Evolutionary conservation across 345 rosid species (phyloP).

Genomic region (Physaria fendleri): DNA sequence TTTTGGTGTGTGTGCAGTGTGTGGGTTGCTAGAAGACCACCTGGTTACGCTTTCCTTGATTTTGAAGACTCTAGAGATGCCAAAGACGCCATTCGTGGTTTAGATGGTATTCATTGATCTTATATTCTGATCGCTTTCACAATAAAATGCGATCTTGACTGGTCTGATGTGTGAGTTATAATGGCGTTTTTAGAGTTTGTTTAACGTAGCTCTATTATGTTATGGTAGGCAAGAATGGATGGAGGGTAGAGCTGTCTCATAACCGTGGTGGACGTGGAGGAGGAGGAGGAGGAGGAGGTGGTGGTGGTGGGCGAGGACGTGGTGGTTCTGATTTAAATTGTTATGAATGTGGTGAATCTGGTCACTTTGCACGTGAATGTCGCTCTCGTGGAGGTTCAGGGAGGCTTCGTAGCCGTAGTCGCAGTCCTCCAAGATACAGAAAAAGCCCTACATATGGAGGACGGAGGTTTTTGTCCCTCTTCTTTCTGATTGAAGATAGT

Average conservation of each 20-base stretch:
- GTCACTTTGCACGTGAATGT: slow-evolving; percentile 93
- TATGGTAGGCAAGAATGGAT: slow-evolving; percentile 68
- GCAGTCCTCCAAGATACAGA: slow-evolving; percentile 74
- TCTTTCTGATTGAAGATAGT: neutral
- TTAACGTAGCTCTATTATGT: neutral
- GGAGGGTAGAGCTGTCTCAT: slow-evolving; percentile 91
- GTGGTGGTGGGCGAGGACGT: slow-evolving; percentile 58
- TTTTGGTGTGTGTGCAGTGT: slow-evolving; percentile 39
- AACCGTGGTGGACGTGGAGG: slow-evolving; percentile 58
- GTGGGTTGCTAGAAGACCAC: slow-evolving; percentile 92
- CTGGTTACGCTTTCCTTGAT: slow-evolving; percentile 83
- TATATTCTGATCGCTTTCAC: neutral
- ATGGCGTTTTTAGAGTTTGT: neutral
- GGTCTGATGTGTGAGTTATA: neutral
- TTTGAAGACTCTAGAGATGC: slow-evolving; percentile 83
- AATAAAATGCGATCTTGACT: no score
- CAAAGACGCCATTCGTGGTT: slow-evolving; percentile 68
- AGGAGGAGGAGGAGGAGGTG: slow-evolving; percentile 39
- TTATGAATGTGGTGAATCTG: slow-evolving; percentile 91
- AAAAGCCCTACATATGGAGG: slow-evolving; percentile 85
- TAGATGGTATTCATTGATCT: slow-evolving; percentile 49
- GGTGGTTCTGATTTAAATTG: slow-evolving; percentile 92
- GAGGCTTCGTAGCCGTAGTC: slow-evolving; percentile 66
- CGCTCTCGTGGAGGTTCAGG: slow-evolving; percentile 64
- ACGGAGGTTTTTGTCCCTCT: slow-evolving; percentile 37